Percentiles rank a stretch among this genome's conserved stretches.
Evolutionary conservation across 441 rosid species (phyloP).

Genomic region (Adansonia madagascariensis): DNA sequence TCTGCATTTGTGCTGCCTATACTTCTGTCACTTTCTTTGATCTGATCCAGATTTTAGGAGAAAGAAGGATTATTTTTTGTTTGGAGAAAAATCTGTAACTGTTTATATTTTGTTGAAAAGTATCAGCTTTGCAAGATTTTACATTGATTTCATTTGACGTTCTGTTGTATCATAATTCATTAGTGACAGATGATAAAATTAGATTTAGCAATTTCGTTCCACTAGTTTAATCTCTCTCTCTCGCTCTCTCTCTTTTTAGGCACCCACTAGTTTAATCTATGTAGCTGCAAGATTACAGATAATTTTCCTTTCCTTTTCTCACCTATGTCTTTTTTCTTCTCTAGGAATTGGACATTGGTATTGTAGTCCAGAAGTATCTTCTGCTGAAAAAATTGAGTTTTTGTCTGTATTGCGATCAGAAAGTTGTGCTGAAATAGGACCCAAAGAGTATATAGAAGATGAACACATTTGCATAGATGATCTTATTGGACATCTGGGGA

Average conservation of each 20-base stretch:
- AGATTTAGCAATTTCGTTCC: neutral
- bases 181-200: neutral
- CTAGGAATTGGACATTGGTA: conserved; percentile 73
- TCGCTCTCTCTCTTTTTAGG: no score
- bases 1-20: neutral
- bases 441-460: conserved; percentile 90
- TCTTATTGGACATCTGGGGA: conserved; percentile 64
- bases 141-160: neutral
- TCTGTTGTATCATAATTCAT: neutral
- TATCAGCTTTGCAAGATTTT: neutral
- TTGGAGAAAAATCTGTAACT: neutral
- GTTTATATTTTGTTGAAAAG: neutral
- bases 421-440: conserved; percentile 91
- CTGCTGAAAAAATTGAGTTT: conserved; percentile 61
- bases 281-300: neutral
- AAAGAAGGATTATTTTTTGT: neutral
- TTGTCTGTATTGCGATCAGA: conserved; percentile 77
- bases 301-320: neutral
- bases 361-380: conserved; percentile 46
- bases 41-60: conserved; percentile 11
- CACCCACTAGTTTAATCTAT: neutral
- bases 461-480: conserved; percentile 87
- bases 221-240: neutral
- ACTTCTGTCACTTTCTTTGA: neutral
- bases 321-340: conserved; percentile 24